Conservation (phyloP, 2,329 filamentous ascomycete genomes). For the Chrysosporium keratinophilum region DNA sequence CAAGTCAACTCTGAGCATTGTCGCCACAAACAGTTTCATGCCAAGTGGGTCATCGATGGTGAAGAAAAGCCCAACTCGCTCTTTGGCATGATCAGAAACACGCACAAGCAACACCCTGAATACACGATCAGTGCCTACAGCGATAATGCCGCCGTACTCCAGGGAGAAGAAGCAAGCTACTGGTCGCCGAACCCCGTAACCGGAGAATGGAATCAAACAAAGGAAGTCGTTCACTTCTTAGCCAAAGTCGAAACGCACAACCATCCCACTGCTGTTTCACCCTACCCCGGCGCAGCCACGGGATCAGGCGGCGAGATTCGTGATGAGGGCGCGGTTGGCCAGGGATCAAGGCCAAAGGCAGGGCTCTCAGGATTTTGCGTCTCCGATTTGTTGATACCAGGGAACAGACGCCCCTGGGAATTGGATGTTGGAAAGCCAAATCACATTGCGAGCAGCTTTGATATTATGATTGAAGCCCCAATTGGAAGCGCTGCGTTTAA, state of each 20-base stretch:
- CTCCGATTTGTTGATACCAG: constrained; percentile 84
- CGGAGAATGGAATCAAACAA: constrained; percentile 76
- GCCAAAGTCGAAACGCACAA: constrained; percentile 98
- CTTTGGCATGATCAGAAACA: constrained; percentile 95
- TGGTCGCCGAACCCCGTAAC: constrained; percentile 85
- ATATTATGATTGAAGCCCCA: constrained; percentile 96
- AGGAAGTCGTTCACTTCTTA: constrained; percentile 76
- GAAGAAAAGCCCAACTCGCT: constrained; percentile 66
- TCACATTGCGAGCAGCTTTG: constrained; percentile 85
- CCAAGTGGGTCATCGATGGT: constrained; percentile 89
- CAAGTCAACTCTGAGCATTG: constrained; percentile 98
- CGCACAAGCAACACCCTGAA: constrained; percentile 64
- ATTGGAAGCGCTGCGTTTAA: constrained; percentile 94
- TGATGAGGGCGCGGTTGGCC: constrained; percentile 87
- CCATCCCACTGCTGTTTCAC: constrained; percentile 90
- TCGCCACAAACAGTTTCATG: constrained; percentile 86
- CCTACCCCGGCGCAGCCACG: constrained; percentile 85
- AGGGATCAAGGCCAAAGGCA: constrained; percentile 85
- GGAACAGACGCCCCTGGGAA: constrained; percentile 76
- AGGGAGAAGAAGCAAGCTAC: constrained; percentile 60
- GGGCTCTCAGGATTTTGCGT: constrained; percentile 90
- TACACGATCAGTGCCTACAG: constrained; percentile 93
- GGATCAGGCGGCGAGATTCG: constrained; percentile 92
- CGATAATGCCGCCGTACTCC: constrained; percentile 89
- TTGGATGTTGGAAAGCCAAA: constrained; percentile 76